Conservation (phyloP, 257 asterid species). For the Cinchona pubescens region DNA sequence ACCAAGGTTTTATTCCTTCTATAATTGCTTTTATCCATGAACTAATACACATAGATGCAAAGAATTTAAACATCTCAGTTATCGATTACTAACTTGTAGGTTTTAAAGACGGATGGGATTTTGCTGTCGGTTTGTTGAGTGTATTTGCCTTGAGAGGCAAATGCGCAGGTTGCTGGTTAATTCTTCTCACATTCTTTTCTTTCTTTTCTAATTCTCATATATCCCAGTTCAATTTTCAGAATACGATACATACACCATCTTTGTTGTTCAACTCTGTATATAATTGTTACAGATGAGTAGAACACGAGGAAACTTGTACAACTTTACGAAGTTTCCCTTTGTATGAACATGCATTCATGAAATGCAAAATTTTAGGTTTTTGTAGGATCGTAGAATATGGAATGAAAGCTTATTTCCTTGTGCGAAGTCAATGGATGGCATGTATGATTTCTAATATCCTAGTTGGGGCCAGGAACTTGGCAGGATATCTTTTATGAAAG, state of each 20-base stretch:
- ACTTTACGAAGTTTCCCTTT: background rate
- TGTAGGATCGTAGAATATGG: background rate
- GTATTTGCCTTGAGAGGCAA: background rate
- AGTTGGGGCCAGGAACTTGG: background rate
- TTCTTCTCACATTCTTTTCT: background rate
- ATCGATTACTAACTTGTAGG: background rate
- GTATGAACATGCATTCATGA: constrained; percentile 15
- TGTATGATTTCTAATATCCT: background rate
- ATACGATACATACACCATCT: background rate
- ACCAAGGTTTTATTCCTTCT: background rate
- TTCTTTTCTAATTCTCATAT: background rate
- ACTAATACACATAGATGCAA: background rate
- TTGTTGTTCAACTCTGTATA: background rate
- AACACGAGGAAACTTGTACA: background rate
- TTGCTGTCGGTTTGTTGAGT: background rate
- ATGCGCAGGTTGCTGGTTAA: background rate
- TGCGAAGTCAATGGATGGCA: constrained; percentile 15
- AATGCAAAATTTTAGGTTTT: background rate
- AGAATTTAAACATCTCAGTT: constrained; percentile 5
- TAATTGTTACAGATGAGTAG: background rate
- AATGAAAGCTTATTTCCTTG: constrained; percentile 2
- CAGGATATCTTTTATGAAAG: constrained; percentile 1
- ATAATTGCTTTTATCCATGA: background rate
- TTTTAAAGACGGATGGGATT: background rate
- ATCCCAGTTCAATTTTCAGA: too few relatives aligned